A percentile compares a stretch with the other conserved stretches of the same genome.
Evolutionary conservation across 2,329 filamentous ascomycete species (phyloP).

Genomic region (Aspergillus ochraceus): DNA sequence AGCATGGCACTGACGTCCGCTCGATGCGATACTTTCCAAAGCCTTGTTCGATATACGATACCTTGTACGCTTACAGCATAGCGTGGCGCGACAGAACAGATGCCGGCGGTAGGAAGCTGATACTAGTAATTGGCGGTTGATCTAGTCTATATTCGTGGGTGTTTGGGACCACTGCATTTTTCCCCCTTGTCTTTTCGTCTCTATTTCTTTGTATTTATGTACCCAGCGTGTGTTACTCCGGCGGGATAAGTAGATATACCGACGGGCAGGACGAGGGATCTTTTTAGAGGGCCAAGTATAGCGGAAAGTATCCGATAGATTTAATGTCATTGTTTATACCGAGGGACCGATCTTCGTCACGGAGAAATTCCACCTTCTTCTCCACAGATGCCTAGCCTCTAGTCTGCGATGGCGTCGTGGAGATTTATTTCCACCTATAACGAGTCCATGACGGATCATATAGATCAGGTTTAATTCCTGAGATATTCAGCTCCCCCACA

Average conservation of each 20-base stretch:
- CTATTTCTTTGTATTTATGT: not conserved
- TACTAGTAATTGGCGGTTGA: slow-evolving; percentile 9
- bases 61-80: slow-evolving; percentile 19
- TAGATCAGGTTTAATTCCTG: not conserved
- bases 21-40: not conserved
- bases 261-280: not conserved
- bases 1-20: not conserved
- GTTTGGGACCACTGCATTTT: not conserved
- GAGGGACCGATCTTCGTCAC: not conserved
- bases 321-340: not conserved
- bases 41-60: slow-evolving; percentile 7
- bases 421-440: not conserved
- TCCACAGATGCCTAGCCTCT: not conserved
- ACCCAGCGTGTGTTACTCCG: not conserved
- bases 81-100: slow-evolving; percentile 16
- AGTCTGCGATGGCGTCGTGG: not conserved
- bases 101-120: slow-evolving; percentile 10
- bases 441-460: not conserved
- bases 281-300: not conserved
- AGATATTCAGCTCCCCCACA: too few relatives aligned
- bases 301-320: not conserved
- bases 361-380: not conserved
- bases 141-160: not conserved
- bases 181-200: not conserved
- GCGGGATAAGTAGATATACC: not conserved